Evolutionary conservation across 495 filamentous ascomycete species (phyloP), one percentile per base, ranked within the genome.

Genomic region (Oidiodendron maius): DNA sequence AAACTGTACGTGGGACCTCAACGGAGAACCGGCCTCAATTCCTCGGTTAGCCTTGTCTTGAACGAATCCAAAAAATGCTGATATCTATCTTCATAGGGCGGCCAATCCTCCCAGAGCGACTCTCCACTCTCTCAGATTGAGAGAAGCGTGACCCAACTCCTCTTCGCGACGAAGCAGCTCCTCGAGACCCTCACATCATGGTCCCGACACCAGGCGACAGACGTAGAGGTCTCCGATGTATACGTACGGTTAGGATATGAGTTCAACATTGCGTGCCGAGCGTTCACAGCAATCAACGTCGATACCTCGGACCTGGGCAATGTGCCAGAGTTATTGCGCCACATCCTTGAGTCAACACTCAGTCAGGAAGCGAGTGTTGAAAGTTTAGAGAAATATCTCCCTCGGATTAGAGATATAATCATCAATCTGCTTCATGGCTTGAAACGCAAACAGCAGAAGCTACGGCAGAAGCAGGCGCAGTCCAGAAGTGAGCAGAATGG

Each of bases 211-310:
- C 80, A 82, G 53, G 89, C 93, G 41, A 89, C 89, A 42, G 93
- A 98, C 65, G 85, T 81, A 32, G 87, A 96, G 58, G 93, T 98
- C 30, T 96, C 91, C 22, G 93, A 98, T 64, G 93, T 98, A 53
- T 98, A 98, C 62, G 93, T 98, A 36, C 82, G 94, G 24, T 69
- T 98, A 46, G 93, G 94, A 12, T 98, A 97, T 63, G 93, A 98
- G 65, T 98, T 98, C 72, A 98, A 98, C 64, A 86, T 97, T 67
- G 93, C 93, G 6, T 96, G 90, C 65, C 84, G 93, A 32, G 90
- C 93, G 39, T 98, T 98, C 65, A 87, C 84, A 60, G 87, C 89
- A 32, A 97, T 98, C 59, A 91, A 91, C 26, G 91, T 98, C 41
- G 94, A 97, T 51, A 95, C 89, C 3, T 74, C 80, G 3, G 93